Conservation (phyloP, 805 yeast genomes). For the Metschnikowia cerradonensis region DNA sequence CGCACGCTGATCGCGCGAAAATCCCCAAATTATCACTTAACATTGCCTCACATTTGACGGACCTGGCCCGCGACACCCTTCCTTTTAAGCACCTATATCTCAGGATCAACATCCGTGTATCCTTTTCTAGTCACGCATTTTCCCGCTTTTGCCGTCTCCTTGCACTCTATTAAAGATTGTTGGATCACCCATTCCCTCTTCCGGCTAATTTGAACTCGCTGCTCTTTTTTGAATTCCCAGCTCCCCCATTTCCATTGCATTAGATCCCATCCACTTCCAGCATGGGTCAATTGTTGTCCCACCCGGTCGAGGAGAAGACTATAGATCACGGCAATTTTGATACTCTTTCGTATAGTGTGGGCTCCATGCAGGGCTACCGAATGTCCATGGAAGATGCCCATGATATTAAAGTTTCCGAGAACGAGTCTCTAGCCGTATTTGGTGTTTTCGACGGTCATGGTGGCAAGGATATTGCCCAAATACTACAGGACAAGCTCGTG, state of each 20-base stretch:
- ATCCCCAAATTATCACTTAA: background rate
- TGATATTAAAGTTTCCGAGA: conserved; percentile 46
- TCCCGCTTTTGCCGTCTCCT: background rate
- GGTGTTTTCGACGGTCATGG: conserved; percentile 87
- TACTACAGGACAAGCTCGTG: conserved; percentile 44
- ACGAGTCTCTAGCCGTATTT: conserved; percentile 45
- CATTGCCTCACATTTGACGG: conserved; percentile 1
- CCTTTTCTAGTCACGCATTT: background rate
- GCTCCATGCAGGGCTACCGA: conserved; percentile 77
- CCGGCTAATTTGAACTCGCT: background rate
- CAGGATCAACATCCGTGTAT: background rate
- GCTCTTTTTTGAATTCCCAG: background rate
- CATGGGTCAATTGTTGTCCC: conserved; percentile 76
- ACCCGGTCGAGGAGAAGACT: conserved; percentile 66
- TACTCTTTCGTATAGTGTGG: conserved; percentile 55
- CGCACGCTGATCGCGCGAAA: conserved; percentile 1
- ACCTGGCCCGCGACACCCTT: conserved; percentile 2
- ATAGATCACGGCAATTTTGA: conserved; percentile 45
- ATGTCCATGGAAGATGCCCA: conserved; percentile 76
- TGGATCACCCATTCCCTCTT: background rate
- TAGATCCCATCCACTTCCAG: background rate
- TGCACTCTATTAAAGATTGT: background rate
- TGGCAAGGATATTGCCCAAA: conserved; percentile 58
- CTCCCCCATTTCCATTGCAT: background rate
- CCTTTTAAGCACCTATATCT: background rate